Evolutionary conservation across 257 asterid species (phyloP), one percentile per base, ranked within the genome.

Genomic region (Solanum lignicaule): DNA sequence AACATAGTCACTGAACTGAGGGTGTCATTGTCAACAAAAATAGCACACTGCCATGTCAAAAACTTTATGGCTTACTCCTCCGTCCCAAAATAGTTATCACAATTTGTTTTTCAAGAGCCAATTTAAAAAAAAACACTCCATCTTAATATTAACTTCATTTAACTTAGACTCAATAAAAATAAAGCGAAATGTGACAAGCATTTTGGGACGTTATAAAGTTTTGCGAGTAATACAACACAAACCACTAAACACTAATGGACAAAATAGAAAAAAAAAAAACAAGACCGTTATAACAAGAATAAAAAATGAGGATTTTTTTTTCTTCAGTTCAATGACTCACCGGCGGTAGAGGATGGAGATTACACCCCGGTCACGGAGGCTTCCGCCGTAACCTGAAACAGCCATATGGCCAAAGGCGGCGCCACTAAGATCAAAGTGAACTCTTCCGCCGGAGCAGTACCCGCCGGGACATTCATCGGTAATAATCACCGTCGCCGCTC

Each of bases 391-490:
- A 27, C 99, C 99, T 89, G 95, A 60, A 27, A 95, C 88, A 1
- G 99, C 99, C 98, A 97, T 93, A 21, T 98, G 93, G 31, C 98
- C 94, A 84, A 95, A 97, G 32, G 98, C 99, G 69, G 99, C 98
- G 68, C 99, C 99, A 86, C 99, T 94, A 86, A 95, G 98, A 87
- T 97, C 99, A 21, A 97, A 95, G 76, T 95, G 99, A 55, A 92
- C 86, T 39, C 92, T 90, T 9, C 92, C 96, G 9, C 91, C 90
- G 20, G 97, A 92, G 86, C 99, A 93, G 83, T 93, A 94, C 0
- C 98, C 98, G 55, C 98, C 97, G 71, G 99, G 99, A 86, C 98
- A 95, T 89, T 95, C 98, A 86, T 97, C 99, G 58, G 98, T 97
- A 12, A 97, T 93, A 43, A 97, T 95, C 27, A 97, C 98, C 0